Base-by-base conservation (phyloP, 768 basidiomycete genomes). In the Wakefieldia striispora region DNA sequence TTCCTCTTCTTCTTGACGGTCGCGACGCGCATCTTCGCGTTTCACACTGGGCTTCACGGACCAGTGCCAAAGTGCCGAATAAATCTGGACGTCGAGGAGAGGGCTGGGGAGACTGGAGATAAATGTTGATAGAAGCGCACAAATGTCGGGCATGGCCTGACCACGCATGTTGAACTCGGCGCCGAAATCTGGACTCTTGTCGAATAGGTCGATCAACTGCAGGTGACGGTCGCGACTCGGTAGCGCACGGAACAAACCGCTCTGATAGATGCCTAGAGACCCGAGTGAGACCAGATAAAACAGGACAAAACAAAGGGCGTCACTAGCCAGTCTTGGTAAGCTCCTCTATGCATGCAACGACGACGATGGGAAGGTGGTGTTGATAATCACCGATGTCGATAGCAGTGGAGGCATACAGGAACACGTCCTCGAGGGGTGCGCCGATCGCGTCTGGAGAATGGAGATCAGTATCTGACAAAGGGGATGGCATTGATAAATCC, bases 41-140 rank as follows among this genome's bases (percentile, higher is more conserved):
- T 63, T 65, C 26, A 70, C 66, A 29, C 72, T 75, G 4, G 77
- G 76, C 6, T 68, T 66, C 23, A 79, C 70, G 36, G 71, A 74
- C 73, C 70, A 72, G 1, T 66, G 61, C 71, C 73, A 71, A 44
- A 80, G 71, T 0, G 75, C 72, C 0, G 66, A 55, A 49, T 73
- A 72, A 14, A 79, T 61, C 1, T 61, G 62, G 2, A 69, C 60
- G 43, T 75, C 72, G 40, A 82, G 55, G 20, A 82, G 64, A 0
- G 80, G 73, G 41, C 64, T 63, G 1, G 80, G 76, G 7, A 82
- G 67, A 44, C 73, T 69, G 16, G 72, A 71, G 45, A 82, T 68
- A 52, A 75, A 82, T 2, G 72, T 70, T 12, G 75, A 72, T 21
- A 82, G 58, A 31, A 79, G 64, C 0, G 75, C 75, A 56, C 74